Percentiles rank a stretch among this genome's conserved stretches.
Conservation (phyloP, 345 rosid genomes). For the Camelina laxa region DNA sequence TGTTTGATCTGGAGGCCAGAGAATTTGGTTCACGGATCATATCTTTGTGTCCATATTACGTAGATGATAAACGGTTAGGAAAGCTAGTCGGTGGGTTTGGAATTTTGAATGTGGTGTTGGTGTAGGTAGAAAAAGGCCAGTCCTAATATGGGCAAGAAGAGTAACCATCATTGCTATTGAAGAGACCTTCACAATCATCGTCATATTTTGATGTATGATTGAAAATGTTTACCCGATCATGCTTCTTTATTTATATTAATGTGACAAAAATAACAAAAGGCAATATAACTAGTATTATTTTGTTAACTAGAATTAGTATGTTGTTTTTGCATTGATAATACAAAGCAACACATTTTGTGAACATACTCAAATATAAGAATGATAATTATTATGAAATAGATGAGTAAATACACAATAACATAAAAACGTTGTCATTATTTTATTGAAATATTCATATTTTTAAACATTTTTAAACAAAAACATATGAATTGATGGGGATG, state of each 20-base stretch:
- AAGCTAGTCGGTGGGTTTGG: neutral
- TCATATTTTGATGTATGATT: constrained; percentile 4
- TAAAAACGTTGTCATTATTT: too few species aligned
- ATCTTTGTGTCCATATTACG: neutral
- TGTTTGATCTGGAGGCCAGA: neutral
- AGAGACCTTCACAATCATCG: constrained; percentile 18
- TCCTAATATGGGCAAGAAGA: neutral
- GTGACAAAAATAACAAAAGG: neutral
- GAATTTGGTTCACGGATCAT: neutral
- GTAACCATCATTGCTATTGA: constrained; percentile 16
- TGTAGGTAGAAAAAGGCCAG: neutral
- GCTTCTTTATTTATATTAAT: constrained; percentile 14
- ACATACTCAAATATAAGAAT: too few species aligned
- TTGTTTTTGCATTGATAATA: too few species aligned
- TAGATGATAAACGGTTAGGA: neutral
- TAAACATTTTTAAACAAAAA: too few species aligned
- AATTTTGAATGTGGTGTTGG: neutral
- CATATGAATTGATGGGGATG: too few species aligned
- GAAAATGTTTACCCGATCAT: neutral
- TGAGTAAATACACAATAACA: too few species aligned
- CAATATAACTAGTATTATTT: neutral
- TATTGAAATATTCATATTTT: too few species aligned
- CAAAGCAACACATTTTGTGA: too few species aligned
- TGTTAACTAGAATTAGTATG: too few species aligned
- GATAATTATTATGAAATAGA: too few species aligned